Evolutionary conservation across 2,329 filamentous ascomycete species (phyloP).

Genomic region (Ophiostoma montium): DNA sequence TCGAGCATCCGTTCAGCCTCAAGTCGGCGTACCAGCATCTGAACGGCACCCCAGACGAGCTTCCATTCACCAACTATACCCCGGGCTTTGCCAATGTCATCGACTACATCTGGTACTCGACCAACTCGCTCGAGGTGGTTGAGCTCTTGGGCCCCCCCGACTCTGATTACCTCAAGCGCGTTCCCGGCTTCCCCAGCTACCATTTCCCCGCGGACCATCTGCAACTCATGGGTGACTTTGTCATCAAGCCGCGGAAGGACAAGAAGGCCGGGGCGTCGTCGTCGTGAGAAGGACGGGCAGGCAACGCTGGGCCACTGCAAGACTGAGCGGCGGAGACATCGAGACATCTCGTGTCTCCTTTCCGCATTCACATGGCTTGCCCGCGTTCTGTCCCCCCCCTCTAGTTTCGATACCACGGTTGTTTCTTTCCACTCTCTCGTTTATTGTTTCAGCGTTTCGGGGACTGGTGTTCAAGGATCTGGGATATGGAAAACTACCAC

Average conservation of each 20-base stretch:
- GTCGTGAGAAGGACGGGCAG: background rate
- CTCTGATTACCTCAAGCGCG: constrained; percentile 66
- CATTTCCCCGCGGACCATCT: constrained; percentile 92
- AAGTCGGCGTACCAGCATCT: constrained; percentile 80
- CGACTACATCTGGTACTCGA: constrained; percentile 97
- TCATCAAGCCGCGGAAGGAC: constrained; percentile 76
- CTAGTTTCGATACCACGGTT: background rate
- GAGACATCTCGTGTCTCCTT: background rate
- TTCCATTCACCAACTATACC: constrained; percentile 94
- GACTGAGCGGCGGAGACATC: too few relatives aligned
- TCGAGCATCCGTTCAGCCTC: constrained; percentile 86
- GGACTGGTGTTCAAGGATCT: background rate
- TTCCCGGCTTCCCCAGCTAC: constrained; percentile 86
- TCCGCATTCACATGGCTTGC: too few relatives aligned
- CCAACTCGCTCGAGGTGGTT: constrained; percentile 73
- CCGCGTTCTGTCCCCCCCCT: too few relatives aligned
- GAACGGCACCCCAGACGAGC: constrained; percentile 66
- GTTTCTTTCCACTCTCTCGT: background rate
- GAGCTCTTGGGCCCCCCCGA: constrained; percentile 79
- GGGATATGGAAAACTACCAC: background rate
- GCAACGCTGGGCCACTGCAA: background rate
- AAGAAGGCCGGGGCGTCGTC: constrained; percentile 36
- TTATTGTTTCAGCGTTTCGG: constrained; percentile 2
- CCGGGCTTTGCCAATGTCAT: constrained; percentile 85
- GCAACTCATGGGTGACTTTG: constrained; percentile 77